Evolutionary conservation across 345 rosid genomes (phyloP).

Genomic region (Carallia brachiata): DNA sequence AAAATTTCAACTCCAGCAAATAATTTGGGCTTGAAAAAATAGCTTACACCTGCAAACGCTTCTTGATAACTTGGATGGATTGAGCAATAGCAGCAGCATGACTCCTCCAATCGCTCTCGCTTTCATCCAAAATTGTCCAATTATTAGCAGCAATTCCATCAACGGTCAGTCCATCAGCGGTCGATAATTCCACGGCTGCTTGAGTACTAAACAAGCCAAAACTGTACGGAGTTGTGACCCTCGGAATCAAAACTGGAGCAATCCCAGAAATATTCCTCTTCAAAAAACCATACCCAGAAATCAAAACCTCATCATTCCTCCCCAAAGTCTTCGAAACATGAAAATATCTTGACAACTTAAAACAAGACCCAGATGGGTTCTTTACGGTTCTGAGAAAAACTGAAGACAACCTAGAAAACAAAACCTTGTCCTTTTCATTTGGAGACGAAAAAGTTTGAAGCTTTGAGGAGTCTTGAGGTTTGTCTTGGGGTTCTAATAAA

Average conservation of each 20-base stretch:
- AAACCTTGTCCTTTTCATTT: slow-evolving; percentile 8
- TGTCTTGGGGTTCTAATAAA: background rate
- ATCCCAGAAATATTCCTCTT: slow-evolving; percentile 13
- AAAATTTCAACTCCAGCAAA: background rate
- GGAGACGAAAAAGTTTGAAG: background rate
- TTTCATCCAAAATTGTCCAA: slow-evolving; percentile 78
- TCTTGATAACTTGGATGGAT: slow-evolving; percentile 85
- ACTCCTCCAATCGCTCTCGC: slow-evolving; percentile 85
- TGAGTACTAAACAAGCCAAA: slow-evolving; percentile 41
- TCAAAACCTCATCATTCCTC: slow-evolving; percentile 19
- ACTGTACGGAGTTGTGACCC: slow-evolving; percentile 15
- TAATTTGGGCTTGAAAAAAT: too few species aligned
- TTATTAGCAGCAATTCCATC: slow-evolving; percentile 65
- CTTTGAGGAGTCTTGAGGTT: slow-evolving; percentile 3
- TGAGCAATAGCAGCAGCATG: slow-evolving; percentile 92
- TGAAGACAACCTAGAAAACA: slow-evolving; percentile 29
- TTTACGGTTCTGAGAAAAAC: slow-evolving; percentile 22
- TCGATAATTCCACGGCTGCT: slow-evolving; percentile 49
- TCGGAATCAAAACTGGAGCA: slow-evolving; percentile 4
- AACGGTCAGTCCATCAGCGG: slow-evolving; percentile 80
- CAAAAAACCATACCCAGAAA: slow-evolving; percentile 15
- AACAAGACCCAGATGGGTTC: slow-evolving; percentile 7
- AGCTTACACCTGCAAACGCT: slow-evolving; percentile 69
- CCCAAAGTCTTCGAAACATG: slow-evolving; percentile 13
- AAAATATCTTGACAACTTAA: background rate